A percentile compares a stretch with the other conserved stretches of the same genome.
Conservation (phyloP, 192 early-diverging fungal genomes). For the Coemansia sp. region DNA sequence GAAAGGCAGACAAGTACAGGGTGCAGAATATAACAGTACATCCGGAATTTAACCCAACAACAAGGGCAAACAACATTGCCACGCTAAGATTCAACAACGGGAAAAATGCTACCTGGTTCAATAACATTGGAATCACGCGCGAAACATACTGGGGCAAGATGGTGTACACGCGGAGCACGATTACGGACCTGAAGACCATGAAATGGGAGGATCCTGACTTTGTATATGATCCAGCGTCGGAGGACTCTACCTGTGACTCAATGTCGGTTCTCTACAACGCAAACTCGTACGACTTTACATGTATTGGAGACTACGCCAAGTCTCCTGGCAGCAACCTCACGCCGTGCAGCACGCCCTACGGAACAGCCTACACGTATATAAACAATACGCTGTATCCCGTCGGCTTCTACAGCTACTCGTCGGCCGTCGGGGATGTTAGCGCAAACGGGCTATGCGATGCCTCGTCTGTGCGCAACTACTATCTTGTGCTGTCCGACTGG, state of each 20-base stretch:
- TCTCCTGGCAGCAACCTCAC: neutral
- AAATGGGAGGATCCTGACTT: slow-evolving; percentile 17
- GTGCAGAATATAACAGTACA: slow-evolving; percentile 24
- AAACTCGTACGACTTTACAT: slow-evolving; percentile 17
- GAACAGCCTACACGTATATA: slow-evolving; percentile 12
- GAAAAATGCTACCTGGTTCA: slow-evolving; percentile 10
- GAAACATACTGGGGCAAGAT: slow-evolving; percentile 11
- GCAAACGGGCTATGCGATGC: slow-evolving; percentile 17
- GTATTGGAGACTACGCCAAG: neutral
- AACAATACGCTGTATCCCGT: slow-evolving; percentile 15
- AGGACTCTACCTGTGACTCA: slow-evolving; percentile 6
- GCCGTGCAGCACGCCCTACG: slow-evolving; percentile 19
- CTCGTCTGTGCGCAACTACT: slow-evolving; percentile 18
- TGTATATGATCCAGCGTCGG: neutral
- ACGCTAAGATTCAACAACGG: slow-evolving; percentile 19
- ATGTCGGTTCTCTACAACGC: slow-evolving; percentile 20
- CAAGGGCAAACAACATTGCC: slow-evolving; percentile 39
- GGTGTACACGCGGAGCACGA: slow-evolving; percentile 16
- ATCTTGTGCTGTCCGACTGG: slow-evolving; percentile 23
- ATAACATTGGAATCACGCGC: slow-evolving; percentile 10
- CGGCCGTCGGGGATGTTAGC: slow-evolving; percentile 1
- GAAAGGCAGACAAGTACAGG: neutral
- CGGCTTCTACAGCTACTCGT: slow-evolving; percentile 30
- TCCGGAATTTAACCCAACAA: slow-evolving; percentile 16
- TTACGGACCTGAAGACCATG: slow-evolving; percentile 11